Conservation (phyloP, 2,329 filamentous ascomycete species). For the Clarireedia homoeocarpa region DNA sequence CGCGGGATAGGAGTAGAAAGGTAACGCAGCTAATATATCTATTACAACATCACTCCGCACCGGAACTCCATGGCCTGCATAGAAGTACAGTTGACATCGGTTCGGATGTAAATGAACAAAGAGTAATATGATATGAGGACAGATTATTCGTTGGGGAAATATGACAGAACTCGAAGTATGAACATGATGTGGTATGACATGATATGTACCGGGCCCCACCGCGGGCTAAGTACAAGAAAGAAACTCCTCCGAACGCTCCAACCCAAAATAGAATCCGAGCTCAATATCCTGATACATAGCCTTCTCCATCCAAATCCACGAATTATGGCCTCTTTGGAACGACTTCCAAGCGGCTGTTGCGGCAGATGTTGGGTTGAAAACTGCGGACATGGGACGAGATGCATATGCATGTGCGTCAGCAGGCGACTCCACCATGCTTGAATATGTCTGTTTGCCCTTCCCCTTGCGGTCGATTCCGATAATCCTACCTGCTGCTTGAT, state of each 20-base stretch:
- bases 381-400: background rate
- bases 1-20: too few relatives aligned
- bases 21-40: too few relatives aligned
- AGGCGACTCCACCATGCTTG: background rate
- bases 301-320: constrained; percentile 20
- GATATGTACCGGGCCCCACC: too few relatives aligned
- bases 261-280: constrained; percentile 23
- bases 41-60: too few relatives aligned
- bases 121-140: too few relatives aligned
- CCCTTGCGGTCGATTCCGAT: constrained; percentile 21
- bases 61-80: too few relatives aligned
- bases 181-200: too few relatives aligned
- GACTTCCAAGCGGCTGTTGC: background rate
- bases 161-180: too few relatives aligned
- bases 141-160: too few relatives aligned
- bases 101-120: too few relatives aligned
- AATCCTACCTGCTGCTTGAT: constrained; percentile 17
- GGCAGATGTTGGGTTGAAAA: background rate
- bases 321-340: background rate
- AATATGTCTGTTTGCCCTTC: constrained; percentile 16
- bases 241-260: background rate
- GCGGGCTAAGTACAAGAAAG: too few relatives aligned
- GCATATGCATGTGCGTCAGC: background rate
- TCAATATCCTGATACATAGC: constrained; percentile 25
- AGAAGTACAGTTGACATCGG: too few relatives aligned